Evolutionary conservation across 2,329 filamentous ascomycete genomes (phyloP).

Genomic region (Aureobasidium sp.): DNA sequence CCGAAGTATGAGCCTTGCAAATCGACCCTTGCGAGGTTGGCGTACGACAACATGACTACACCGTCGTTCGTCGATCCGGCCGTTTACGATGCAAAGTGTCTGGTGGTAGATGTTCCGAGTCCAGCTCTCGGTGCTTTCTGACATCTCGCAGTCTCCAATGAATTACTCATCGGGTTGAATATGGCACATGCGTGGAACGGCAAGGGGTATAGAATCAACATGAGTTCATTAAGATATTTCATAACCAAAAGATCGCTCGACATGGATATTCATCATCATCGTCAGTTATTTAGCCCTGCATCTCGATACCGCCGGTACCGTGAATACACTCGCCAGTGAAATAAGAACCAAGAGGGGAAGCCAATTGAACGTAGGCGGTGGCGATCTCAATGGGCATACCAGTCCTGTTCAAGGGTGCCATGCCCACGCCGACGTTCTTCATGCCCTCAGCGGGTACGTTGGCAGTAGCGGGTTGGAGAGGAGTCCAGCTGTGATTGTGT

Average conservation of each 20-base stretch:
- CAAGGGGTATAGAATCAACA: background rate
- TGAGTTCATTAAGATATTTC: background rate
- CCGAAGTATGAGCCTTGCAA: conserved; percentile 21
- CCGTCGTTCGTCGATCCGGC: conserved; percentile 20
- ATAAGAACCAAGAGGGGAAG: conserved; percentile 21
- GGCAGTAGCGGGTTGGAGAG: conserved; percentile 35
- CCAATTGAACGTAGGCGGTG: conserved; percentile 22
- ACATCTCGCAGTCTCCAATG: background rate
- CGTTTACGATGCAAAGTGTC: conserved; percentile 18
- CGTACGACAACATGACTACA: conserved; percentile 19
- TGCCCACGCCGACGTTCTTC: conserved; percentile 19
- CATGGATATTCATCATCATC: background rate
- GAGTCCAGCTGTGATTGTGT: conserved; percentile 26
- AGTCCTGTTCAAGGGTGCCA: conserved; percentile 21
- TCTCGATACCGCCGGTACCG: conserved; percentile 20
- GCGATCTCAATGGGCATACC: conserved; percentile 26
- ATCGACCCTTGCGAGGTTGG: conserved; percentile 22
- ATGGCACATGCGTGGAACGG: background rate
- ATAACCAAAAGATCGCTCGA: background rate
- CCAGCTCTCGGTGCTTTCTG: background rate
- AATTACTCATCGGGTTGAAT: background rate
- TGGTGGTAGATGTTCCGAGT: background rate
- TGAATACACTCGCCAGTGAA: conserved; percentile 22
- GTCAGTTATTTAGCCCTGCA: too few relatives aligned
- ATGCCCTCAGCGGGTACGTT: conserved; percentile 22